Base-by-base conservation (phyloP, 2,329 filamentous ascomycete species). In the Emericellopsis cladophorae region DNA sequence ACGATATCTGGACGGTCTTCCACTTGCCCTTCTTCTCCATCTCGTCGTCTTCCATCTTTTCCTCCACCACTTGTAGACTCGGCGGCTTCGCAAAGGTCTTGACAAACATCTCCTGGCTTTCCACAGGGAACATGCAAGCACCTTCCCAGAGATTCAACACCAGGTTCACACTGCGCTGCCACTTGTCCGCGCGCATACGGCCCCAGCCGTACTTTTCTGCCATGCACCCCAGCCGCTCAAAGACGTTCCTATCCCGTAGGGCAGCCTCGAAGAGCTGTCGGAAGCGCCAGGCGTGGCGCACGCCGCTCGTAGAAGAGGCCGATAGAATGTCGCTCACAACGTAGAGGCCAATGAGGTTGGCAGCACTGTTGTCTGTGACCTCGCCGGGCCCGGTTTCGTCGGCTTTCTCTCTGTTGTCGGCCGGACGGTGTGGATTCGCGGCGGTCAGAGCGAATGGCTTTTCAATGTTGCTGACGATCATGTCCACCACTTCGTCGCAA, bases 401-500 rank as follows among this genome's bases (percentile, higher is more conserved):
- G 1, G 52, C 58, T 39, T 70, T 68, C 15, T 53, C 70, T 4
- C 60, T 39, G 62, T 60, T 56, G 9, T 62, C 65, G 1, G 49
- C 50, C 24, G 62, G 62, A 41, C 55, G 58, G 15, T 57, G 63
- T 0, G 79, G 75, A 44, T 86, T 89, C 21, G 83, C 84, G 7
- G 72, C 73, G 1, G 79, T 85, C 48, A 81, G 76, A 6, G 79
- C 74, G 43, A 93, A 77, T 0, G 92, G 92, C 40, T 72, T 76
- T 44, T 83, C 70, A 29, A 96, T 70, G 51, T 98, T 96, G 1
- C 79, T 72, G 0, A 94, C 74, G 31, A 96, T 79, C 61, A 94
- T 76, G 39, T 90, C 76, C n/a, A 94, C 88, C 31, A 95, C 81
- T 62, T 96, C 92, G 47, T 93, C 84, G 11, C 86, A 84, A 14